Conservation (phyloP, 768 basidiomycete genomes). For the Tylopilus vinaceipallidus region DNA sequence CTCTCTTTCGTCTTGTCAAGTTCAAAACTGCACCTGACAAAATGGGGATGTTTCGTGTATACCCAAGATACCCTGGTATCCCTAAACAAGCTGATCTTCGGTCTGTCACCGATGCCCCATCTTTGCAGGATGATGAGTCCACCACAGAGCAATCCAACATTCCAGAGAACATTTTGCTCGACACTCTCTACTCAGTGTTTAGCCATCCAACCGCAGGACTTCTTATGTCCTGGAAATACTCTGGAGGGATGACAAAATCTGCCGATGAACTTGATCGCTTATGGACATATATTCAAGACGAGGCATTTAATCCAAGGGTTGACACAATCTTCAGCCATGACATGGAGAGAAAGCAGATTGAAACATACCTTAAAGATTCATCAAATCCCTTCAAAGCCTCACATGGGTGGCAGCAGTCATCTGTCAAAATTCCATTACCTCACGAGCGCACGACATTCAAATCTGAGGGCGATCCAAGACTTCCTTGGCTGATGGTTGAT, state of each 20-base stretch:
- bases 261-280: conserved; percentile 26
- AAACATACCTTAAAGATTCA: conserved; percentile 1
- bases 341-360: neutral
- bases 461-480: no score
- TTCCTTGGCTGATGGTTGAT: no score
- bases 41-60: neutral
- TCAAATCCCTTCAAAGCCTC: neutral
- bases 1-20: neutral
- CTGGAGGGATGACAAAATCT: conserved; percentile 29
- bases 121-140: neutral
- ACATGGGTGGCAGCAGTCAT: conserved; percentile 4
- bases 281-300: conserved; percentile 24
- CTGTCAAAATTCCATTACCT: conserved; percentile 2
- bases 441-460: neutral
- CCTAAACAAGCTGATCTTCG: neutral
- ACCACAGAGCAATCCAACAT: no score
- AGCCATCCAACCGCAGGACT: conserved; percentile 19
- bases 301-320: conserved; percentile 17
- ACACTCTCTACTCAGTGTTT: conserved; percentile 12
- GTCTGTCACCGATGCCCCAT: neutral
- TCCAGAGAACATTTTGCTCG: neutral
- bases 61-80: neutral
- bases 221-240: conserved; percentile 34
- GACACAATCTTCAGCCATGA: conserved; percentile 16
- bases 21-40: neutral